Conservation (phyloP, 306 rosid genomes). For the Ziziphus jujuba region DNA sequence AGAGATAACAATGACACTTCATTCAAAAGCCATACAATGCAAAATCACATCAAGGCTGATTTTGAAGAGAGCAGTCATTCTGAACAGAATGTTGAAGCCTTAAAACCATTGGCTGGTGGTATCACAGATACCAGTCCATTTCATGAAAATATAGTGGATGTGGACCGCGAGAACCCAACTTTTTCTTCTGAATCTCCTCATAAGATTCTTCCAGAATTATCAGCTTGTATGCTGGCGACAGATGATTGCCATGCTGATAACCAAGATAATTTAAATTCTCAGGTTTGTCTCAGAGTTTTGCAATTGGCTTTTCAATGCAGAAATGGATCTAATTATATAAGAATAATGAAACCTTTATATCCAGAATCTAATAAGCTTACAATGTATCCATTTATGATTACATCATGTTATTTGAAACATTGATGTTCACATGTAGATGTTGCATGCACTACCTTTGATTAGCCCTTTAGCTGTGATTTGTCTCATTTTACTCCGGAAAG, state of each 20-base stretch:
- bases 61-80: conserved; percentile 31
- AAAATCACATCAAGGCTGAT: conserved; percentile 35
- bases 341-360: background rate
- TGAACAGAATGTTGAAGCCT: conserved; percentile 33
- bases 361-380: background rate
- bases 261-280: conserved; percentile 37
- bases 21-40: conserved; percentile 36
- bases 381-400: background rate
- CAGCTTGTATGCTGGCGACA: conserved; percentile 29
- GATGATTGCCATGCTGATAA: conserved; percentile 27
- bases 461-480: too few species aligned
- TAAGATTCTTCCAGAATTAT: conserved; percentile 35
- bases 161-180: conserved; percentile 23
- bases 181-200: conserved; percentile 38
- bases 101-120: conserved; percentile 29
- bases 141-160: conserved; percentile 31
- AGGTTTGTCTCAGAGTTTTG: conserved; percentile 23
- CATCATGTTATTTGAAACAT: background rate
- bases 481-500: too few species aligned
- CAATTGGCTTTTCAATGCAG: conserved; percentile 2
- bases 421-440: too few species aligned
- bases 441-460: too few species aligned
- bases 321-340: too few species aligned
- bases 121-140: conserved; percentile 30
- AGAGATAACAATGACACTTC: conserved; percentile 45